Evolutionary conservation across 2,329 filamentous ascomycete species (phyloP), one percentile per base, ranked within the genome.

Genomic region (Phyllosticta citribraziliensis): DNA sequence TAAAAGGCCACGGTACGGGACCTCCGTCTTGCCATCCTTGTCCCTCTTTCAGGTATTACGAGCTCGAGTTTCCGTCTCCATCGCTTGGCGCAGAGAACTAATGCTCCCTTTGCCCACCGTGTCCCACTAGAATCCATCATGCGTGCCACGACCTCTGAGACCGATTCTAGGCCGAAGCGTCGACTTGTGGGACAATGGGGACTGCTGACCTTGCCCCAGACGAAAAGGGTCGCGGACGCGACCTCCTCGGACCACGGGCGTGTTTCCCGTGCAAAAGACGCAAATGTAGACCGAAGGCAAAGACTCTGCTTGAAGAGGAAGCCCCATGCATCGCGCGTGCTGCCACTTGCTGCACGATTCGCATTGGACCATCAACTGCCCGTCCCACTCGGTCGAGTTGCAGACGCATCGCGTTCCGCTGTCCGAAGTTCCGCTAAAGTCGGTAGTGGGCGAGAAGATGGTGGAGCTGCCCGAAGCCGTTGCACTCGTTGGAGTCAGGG

Each of bases 271-370:
- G 64, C 74, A 76, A 63, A 74, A 75, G 4, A 74, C 62, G 63
- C 74, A 76, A 1, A 75, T 70, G 56, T 72, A 76, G 5, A 75
- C 72, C 1, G 71, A 67, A 5, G 73, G 73, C 72, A 80, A 70
- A 58, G 76, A 77, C 47, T 76, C 74, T 19, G 74, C 70, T 61
- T 80, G 77, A 10, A 14, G 60, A 2, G 55, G 60, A 17, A 85
- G 70, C 1, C 83, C 82, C 22, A 85, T 76, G 66, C 84, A 87
- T 60, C 76, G 75, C 33, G 80, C 80, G 66, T 87, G 84, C 30
- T 84, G 74, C 80, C 82, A 86, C 66, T 85, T 83, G n/a, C 76
- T 80, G 72, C 84, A 87, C 24, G 80, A 82, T 69, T 83, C 81
- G 72, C 84, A 87, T 73, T 85, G 83, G 55, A 86, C 78, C 79